Base-by-base conservation (phyloP, 768 basidiomycete species). In the Russula dissimulans region DNA sequence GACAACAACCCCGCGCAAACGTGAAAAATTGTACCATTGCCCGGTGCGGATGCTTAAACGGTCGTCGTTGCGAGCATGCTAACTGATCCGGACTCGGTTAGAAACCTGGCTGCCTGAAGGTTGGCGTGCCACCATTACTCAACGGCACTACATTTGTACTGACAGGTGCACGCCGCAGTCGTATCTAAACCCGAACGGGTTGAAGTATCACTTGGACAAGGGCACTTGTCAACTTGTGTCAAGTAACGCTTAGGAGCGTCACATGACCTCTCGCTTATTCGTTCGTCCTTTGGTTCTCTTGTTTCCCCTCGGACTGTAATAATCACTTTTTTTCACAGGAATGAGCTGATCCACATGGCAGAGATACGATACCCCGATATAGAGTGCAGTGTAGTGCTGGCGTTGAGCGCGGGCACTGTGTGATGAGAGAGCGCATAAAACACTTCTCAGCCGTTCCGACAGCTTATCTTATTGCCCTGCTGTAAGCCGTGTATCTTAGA, bases 151-250 rank as follows among this genome's bases (percentile, higher is more conserved):
- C n/a, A 29, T 58, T 29, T 51, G 18, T 5, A 38, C 61, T 66
- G 49, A 65, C 53, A 9, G 45, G 45, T 43, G 42, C 15, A 18
- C 42, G 29, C 15, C 43, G 18, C 67, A 84, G 78, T 71, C 79
- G 32, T 87, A 87, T 66, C 76, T 84, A 44, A 85, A 84, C 69
- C 78, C 82, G 8, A 86, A 85, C 63, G 85, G 86, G 10, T 73
- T 86, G 48, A 83, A 83, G 68, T 85, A 87, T 65, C 85, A 86
- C 65, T 70, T 83, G 53, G 81, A 83, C 65, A 85, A 83, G 66
- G 85, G 85, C 11, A 84, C 81, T 3, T 86, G 86, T 68, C 77
- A 74, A 59, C 72, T 78, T 42, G 77, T 52, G 50, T 43, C 61
- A 55, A 55, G 51, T 32, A 56, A 57, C 41, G 52, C 56, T 31